Percentiles rank a stretch among this genome's conserved stretches.
Conservation (phyloP, 768 basidiomycete genomes). For the Pilatotrama ljubarskyi region DNA sequence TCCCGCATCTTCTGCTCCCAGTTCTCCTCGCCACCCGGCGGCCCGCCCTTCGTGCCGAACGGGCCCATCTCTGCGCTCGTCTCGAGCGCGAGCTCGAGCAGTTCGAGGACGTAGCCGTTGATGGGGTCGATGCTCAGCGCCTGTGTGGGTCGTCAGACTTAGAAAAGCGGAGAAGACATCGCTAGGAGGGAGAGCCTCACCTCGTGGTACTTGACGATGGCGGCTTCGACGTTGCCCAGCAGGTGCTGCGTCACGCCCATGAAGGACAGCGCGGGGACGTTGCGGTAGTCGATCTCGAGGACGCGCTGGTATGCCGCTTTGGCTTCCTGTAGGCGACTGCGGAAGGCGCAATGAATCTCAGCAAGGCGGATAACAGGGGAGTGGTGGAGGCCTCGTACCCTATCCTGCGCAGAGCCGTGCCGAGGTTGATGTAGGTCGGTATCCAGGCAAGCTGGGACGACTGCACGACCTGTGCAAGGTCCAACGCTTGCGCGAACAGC, state of each 20-base stretch:
- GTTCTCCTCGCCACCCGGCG: slow-evolving; percentile 26
- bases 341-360: neutral
- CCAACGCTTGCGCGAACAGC: slow-evolving; percentile 73
- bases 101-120: slow-evolving; percentile 76
- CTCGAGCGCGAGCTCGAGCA: slow-evolving; percentile 81
- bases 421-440: slow-evolving; percentile 89
- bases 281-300: slow-evolving; percentile 83
- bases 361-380: neutral
- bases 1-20: slow-evolving; percentile 33
- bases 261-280: slow-evolving; percentile 79
- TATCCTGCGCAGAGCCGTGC: slow-evolving; percentile 82
- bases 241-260: slow-evolving; percentile 89
- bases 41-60: slow-evolving; percentile 21
- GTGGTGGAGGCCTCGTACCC: slow-evolving; percentile 49
- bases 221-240: slow-evolving; percentile 67
- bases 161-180: too few relatives aligned
- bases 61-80: slow-evolving; percentile 23
- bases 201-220: slow-evolving; percentile 92
- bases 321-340: slow-evolving; percentile 60
- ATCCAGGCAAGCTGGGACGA: slow-evolving; percentile 84
- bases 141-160: slow-evolving; percentile 33
- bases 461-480: slow-evolving; percentile 83
- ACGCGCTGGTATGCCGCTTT: slow-evolving; percentile 74
- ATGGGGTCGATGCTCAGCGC: slow-evolving; percentile 81
- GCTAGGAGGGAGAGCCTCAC: slow-evolving; percentile 44